Conservation (phyloP, 257 asterid species). For the Ilex aquifolium region DNA sequence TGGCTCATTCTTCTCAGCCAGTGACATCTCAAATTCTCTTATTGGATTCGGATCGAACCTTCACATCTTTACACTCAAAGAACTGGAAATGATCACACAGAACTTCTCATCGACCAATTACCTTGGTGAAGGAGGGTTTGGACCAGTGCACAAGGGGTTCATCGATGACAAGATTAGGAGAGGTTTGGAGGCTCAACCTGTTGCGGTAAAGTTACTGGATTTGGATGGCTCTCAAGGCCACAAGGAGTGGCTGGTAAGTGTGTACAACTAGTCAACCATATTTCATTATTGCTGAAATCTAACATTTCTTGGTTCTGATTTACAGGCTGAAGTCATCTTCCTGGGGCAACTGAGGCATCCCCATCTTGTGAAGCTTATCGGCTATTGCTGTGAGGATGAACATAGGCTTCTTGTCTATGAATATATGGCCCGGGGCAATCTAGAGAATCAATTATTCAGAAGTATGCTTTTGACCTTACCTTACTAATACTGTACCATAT, state of each 20-base stretch:
- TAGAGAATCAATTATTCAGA: conserved; percentile 65
- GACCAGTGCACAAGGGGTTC: conserved; percentile 88
- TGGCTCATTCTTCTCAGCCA: conserved; percentile 36
- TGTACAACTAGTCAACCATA: too few relatives aligned
- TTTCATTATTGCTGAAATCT: too few relatives aligned
- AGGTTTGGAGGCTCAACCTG: conserved; percentile 69
- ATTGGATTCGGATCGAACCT: conserved; percentile 58
- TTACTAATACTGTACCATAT: background rate
- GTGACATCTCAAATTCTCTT: conserved; percentile 51
- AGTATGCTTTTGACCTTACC: conserved; percentile 28
- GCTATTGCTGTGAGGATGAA: conserved; percentile 80
- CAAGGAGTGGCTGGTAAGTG: conserved; percentile 78
- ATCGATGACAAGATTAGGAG: conserved; percentile 51
- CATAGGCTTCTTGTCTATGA: conserved; percentile 86
- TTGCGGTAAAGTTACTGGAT: conserved; percentile 75
- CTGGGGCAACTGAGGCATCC: conserved; percentile 82
- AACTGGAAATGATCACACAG: conserved; percentile 43
- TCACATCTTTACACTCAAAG: conserved; percentile 52
- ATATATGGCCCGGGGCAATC: conserved; percentile 65
- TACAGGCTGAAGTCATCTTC: conserved; percentile 68
- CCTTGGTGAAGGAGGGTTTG: conserved; percentile 89
- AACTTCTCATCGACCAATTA: conserved; percentile 46
- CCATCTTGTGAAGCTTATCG: conserved; percentile 71
- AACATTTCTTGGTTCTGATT: background rate
- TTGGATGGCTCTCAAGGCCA: conserved; percentile 74